A percentile compares a stretch with the other conserved stretches of the same genome.
Evolutionary conservation across 2,329 filamentous ascomycete species (phyloP).

Genomic region (Chaetomium sp.): DNA sequence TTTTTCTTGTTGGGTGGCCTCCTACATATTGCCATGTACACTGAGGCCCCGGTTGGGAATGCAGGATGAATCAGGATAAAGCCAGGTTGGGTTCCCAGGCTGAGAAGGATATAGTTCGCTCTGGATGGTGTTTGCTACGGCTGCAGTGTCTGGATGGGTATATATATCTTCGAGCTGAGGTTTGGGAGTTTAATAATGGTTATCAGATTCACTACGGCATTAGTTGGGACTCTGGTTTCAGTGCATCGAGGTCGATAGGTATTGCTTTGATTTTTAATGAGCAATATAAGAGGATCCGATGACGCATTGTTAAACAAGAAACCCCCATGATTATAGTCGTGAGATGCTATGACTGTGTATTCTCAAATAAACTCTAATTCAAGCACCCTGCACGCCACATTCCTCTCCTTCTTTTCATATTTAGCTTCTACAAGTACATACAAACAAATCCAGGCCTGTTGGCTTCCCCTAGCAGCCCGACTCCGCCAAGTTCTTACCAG

Average conservation of each 20-base stretch:
- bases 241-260: no score
- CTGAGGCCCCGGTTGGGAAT: neutral
- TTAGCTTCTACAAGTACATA: conserved; percentile 4
- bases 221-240: neutral
- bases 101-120: conserved; percentile 1
- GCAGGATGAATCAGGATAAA: neutral
- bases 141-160: neutral
- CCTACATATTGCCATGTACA: neutral
- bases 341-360: no score
- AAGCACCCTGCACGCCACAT: neutral
- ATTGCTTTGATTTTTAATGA: no score
- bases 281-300: no score
- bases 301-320: no score
- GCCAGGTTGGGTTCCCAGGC: no score
- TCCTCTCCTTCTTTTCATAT: neutral
- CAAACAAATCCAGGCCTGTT: neutral
- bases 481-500: neutral
- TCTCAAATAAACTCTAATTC: neutral
- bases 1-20: neutral
- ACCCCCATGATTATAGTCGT: no score
- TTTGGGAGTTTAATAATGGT: neutral
- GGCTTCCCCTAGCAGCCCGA: neutral
- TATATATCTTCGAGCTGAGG: neutral
- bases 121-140: neutral
- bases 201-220: neutral